These are phyloP conservation scores for Trametes cingulata DNA, from an alignment of 768 basidiomycete species.

Conservation along the genomic window DNA sequence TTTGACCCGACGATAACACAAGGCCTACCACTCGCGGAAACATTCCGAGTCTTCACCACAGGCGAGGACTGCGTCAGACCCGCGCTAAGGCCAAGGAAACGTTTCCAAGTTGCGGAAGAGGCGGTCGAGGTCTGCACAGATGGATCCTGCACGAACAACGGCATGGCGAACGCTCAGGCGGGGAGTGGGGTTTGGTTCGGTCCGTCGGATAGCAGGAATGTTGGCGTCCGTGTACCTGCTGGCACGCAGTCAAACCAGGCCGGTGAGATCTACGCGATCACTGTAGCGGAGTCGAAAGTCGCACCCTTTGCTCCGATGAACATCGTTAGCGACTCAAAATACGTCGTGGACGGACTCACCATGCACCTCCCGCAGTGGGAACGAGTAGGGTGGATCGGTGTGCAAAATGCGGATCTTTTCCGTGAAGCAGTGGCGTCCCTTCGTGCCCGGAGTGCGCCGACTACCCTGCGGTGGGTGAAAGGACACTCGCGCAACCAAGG, in stretches of 20 bases:
- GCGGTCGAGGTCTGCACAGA: not conserved
- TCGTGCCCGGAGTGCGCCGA: not conserved
- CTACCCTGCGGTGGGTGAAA: constrained; percentile 18
- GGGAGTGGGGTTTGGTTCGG: constrained; percentile 5
- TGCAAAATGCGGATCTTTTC: not conserved
- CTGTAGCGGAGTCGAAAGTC: not conserved
- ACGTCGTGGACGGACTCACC: constrained; percentile 23
- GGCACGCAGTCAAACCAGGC: not conserved
- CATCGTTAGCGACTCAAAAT: constrained; percentile 15
- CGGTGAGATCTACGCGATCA: constrained; percentile 22
- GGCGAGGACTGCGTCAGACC: not conserved
- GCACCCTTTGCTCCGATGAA: not conserved
- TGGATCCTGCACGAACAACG: not conserved
- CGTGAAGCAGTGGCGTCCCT: not conserved
- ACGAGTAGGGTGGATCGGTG: constrained; percentile 5
- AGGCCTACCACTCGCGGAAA: too few species aligned
- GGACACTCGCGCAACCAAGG: constrained; percentile 8
- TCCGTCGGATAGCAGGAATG: not conserved
- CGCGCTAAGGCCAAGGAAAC: not conserved
- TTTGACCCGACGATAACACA: too few species aligned
- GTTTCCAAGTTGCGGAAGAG: not conserved
- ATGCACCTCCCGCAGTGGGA: constrained; percentile 16
- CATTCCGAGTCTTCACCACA: too few species aligned
- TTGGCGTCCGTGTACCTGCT: not conserved
- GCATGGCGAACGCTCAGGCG: too few species aligned